Evolutionary conservation across 1,139 yeast genomes (phyloP).

Genomic region (Pichia sp.): DNA sequence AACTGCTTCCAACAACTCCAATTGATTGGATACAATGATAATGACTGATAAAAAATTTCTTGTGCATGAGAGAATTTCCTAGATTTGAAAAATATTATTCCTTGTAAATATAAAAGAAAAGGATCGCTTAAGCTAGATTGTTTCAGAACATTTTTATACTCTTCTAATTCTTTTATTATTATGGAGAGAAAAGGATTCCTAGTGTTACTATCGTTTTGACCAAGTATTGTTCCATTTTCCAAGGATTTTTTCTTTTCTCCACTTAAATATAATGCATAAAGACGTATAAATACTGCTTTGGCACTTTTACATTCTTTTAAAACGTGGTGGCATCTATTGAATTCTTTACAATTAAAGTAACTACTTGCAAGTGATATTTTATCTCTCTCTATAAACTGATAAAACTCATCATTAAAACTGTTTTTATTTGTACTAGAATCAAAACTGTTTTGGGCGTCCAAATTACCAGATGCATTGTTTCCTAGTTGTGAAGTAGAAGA

Average conservation of each 20-base stretch:
- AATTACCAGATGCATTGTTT: not conserved
- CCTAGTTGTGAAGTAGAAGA: not conserved
- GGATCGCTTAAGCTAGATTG: conserved; percentile 41
- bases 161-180: conserved; percentile 40
- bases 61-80: conserved; percentile 58
- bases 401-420: conserved; percentile 6
- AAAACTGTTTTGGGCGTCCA: not conserved
- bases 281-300: conserved; percentile 53
- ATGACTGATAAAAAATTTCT: conserved; percentile 49
- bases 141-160: conserved; percentile 27
- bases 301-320: conserved; percentile 49
- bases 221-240: conserved; percentile 59
- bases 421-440: not conserved
- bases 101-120: conserved; percentile 62
- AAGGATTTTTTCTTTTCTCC: conserved; percentile 54
- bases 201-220: conserved; percentile 34
- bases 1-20: conserved; percentile 95
- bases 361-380: conserved; percentile 57
- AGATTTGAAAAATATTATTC: conserved; percentile 58
- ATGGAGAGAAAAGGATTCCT: conserved; percentile 24
- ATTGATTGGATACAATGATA: conserved; percentile 66
- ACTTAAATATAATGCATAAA: conserved; percentile 58
- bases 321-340: conserved; percentile 65
- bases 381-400: conserved; percentile 12
- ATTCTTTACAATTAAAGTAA: conserved; percentile 80